These are phyloP conservation scores for Cyclostephanos tholiformis DNA, from an alignment of 108 stramenopile species.

Conservation along the genomic window DNA sequence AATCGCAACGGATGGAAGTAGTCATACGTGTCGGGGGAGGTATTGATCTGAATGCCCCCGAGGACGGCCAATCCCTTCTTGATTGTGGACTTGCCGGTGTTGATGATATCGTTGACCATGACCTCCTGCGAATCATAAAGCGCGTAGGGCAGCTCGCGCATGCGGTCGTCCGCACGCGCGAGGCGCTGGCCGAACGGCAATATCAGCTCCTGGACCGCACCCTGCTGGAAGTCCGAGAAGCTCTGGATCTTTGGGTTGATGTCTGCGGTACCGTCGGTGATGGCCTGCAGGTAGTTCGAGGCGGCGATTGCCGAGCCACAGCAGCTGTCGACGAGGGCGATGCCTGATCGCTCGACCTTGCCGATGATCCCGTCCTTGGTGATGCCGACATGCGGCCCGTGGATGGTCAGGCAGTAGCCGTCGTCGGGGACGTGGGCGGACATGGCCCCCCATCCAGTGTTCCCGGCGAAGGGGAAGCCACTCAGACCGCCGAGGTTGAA, in stretches of 20 bases:
- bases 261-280: conserved; percentile 14
- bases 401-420: conserved; percentile 62
- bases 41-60: conserved; percentile 83
- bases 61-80: conserved; percentile 53
- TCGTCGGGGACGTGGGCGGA: conserved; percentile 69
- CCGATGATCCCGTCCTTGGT: conserved; percentile 61
- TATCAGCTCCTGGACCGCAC: conserved; percentile 48
- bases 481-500: conserved; percentile 71
- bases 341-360: conserved; percentile 62
- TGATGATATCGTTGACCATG: conserved; percentile 56
- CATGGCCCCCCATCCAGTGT: conserved; percentile 74
- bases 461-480: conserved; percentile 71
- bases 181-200: conserved; percentile 60
- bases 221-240: conserved; percentile 59
- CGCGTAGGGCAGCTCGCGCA: conserved; percentile 56
- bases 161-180: conserved; percentile 42
- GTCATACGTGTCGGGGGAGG: conserved; percentile 54
- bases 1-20: conserved; percentile 76
- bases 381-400: conserved; percentile 75
- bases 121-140: conserved; percentile 55
- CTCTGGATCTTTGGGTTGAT: conserved; percentile 42
- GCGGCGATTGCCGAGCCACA: conserved; percentile 50
- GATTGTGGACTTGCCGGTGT: conserved; percentile 33
- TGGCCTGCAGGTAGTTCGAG: conserved; percentile 45
- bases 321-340: conserved; percentile 31